Conservation (phyloP, 768 basidiomycete genomes). For the Tulasnella sp. region DNA sequence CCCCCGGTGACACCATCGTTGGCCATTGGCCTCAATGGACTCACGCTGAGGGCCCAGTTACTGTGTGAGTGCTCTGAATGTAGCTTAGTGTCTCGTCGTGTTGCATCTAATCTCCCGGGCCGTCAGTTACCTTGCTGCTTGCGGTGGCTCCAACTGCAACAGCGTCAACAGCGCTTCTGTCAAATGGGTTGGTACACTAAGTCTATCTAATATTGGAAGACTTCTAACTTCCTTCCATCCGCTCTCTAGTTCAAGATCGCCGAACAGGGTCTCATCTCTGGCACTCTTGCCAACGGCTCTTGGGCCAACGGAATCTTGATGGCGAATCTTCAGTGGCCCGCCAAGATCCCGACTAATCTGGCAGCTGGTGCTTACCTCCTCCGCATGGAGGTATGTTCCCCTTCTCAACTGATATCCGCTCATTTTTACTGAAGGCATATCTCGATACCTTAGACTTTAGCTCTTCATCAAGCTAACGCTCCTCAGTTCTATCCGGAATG, state of each 20-base stretch:
- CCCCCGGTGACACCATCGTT: conserved; percentile 10
- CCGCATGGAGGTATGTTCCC: neutral
- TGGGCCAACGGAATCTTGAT: conserved; percentile 15
- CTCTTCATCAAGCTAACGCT: conserved; percentile 16
- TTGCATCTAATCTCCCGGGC: neutral
- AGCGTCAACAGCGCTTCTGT: conserved; percentile 1
- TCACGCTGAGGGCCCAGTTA: conserved; percentile 13
- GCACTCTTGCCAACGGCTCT: conserved; percentile 11
- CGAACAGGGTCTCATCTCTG: conserved; percentile 14
- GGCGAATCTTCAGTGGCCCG: conserved; percentile 11
- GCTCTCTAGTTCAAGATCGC: conserved; percentile 8
- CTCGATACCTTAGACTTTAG: neutral
- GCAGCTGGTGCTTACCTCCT: conserved; percentile 15
- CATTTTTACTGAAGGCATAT: neutral
- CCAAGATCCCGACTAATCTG: conserved; percentile 15
- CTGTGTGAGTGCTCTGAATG: conserved; percentile 2
- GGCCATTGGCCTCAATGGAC: conserved; percentile 16
- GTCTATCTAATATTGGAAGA: neutral
- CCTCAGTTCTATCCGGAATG: conserved; percentile 19
- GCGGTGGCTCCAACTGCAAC: neutral
- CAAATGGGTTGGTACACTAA: neutral
- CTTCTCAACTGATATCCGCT: neutral
- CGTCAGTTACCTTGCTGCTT: conserved; percentile 8
- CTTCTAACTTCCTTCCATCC: neutral
- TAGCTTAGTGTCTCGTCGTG: conserved; percentile 2